Evolutionary conservation across 2,329 filamentous ascomycete genomes (phyloP).

Genomic region (Trichoderma simmonsii): DNA sequence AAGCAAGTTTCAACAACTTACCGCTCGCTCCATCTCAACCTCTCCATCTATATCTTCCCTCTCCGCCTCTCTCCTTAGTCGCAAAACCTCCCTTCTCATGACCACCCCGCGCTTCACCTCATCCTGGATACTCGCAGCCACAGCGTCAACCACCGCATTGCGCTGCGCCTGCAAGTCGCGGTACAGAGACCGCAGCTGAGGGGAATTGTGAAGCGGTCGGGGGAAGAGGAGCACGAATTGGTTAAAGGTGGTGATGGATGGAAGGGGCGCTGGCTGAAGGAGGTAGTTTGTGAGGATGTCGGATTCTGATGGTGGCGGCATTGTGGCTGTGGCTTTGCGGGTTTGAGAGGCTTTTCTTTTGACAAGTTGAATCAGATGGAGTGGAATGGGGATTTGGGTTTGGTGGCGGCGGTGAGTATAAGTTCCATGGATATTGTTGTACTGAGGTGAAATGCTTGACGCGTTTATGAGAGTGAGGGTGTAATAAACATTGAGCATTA

Average conservation of each 20-base stretch:
- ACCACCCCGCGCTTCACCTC: constrained; percentile 61
- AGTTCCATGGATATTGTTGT: not conserved
- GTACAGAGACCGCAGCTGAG: constrained; percentile 69
- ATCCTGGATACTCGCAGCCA: constrained; percentile 62
- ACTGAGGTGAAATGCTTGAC: not conserved
- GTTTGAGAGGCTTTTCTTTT: constrained; percentile 42
- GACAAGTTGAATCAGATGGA: not conserved
- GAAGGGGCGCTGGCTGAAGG: constrained; percentile 70
- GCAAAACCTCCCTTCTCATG: constrained; percentile 56
- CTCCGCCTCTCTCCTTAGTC: constrained; percentile 50
- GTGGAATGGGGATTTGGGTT: not conserved
- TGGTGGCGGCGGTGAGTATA: not conserved
- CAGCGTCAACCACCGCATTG: constrained; percentile 63
- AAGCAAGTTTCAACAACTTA: constrained; percentile 32
- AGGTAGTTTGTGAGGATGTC: constrained; percentile 76
- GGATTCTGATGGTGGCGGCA: constrained; percentile 53
- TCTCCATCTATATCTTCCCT: constrained; percentile 59
- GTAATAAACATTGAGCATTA: not conserved
- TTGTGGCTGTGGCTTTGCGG: not conserved
- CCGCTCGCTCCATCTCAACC: constrained; percentile 59
- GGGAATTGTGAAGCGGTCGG: constrained; percentile 59
- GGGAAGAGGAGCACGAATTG: constrained; percentile 79
- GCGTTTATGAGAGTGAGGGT: constrained; percentile 28
- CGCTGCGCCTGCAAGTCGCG: constrained; percentile 75
- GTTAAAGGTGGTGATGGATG: constrained; percentile 67